Percentiles rank a stretch among this genome's conserved stretches.
Evolutionary conservation across 2,329 filamentous ascomycete species (phyloP).

Genomic region (Pezicula carpinea): DNA sequence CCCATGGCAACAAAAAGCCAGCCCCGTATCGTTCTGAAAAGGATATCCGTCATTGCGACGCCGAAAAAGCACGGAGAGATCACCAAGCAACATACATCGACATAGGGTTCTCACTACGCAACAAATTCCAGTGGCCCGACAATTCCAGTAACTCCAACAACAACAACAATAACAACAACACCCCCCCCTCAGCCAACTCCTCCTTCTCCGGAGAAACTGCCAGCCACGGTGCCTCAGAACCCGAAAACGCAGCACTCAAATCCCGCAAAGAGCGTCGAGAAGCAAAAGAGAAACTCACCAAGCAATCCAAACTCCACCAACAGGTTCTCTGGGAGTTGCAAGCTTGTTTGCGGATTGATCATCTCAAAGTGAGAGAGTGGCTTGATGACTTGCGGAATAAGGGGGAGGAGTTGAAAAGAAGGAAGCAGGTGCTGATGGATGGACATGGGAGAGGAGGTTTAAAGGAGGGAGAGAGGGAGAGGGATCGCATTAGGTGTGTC

Average conservation of each 20-base stretch:
- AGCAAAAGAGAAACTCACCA: neutral
- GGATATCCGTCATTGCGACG: constrained; percentile 1
- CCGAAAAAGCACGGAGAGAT: neutral
- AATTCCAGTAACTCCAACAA: neutral
- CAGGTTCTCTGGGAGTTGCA: constrained; percentile 1
- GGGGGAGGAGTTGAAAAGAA: neutral
- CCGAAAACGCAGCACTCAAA: too few relatives aligned
- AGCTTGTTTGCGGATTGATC: neutral
- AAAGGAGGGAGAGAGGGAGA: neutral
- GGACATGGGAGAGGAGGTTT: neutral
- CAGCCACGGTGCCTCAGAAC: too few relatives aligned
- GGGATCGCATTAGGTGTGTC: neutral
- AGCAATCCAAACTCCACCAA: neutral
- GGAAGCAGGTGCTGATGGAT: neutral
- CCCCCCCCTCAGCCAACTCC: neutral
- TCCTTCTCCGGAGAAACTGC: too few relatives aligned
- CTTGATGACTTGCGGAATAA: neutral
- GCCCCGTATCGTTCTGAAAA: constrained; percentile 1
- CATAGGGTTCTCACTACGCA: neutral
- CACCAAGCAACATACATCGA: constrained; percentile 1
- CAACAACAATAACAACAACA: too few relatives aligned
- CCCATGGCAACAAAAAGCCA: neutral
- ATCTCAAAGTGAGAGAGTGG: neutral
- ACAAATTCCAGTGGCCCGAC: neutral
- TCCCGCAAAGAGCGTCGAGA: neutral